Evolutionary conservation across 805 yeast species (phyloP).

Genomic region (Ogataea henricii): DNA sequence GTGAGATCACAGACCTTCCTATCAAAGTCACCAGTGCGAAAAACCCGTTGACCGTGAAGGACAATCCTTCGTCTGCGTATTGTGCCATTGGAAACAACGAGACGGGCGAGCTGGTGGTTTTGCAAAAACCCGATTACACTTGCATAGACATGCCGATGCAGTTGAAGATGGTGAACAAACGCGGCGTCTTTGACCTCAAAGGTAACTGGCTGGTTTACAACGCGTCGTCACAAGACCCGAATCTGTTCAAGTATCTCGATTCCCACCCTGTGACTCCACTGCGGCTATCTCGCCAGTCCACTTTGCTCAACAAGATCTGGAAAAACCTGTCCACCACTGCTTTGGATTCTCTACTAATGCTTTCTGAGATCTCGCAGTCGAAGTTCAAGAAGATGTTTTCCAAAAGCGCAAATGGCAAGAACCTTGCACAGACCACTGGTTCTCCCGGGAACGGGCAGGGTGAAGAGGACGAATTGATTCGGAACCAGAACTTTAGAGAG

Average conservation of each 20-base stretch:
- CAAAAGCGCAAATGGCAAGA: slow-evolving; percentile 1
- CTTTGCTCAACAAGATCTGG: slow-evolving; percentile 49
- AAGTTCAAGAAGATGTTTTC: slow-evolving; percentile 44
- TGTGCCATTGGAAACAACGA: slow-evolving; percentile 21
- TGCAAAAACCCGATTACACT: background rate
- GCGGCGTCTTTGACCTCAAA: slow-evolving; percentile 49
- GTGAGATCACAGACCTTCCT: background rate
- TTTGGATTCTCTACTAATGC: slow-evolving; percentile 39
- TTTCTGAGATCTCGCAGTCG: slow-evolving; percentile 51
- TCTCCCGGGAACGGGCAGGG: slow-evolving; percentile 5
- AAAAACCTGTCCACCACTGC: slow-evolving; percentile 53
- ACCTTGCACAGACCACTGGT: background rate
- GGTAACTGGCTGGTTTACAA: slow-evolving; percentile 53
- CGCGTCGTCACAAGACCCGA: slow-evolving; percentile 42
- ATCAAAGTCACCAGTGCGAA: slow-evolving; percentile 6
- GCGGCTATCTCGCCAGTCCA: slow-evolving; percentile 47
- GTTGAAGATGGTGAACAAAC: slow-evolving; percentile 33
- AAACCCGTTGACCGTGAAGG: slow-evolving; percentile 12
- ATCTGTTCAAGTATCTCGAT: slow-evolving; percentile 21
- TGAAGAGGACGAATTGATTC: slow-evolving; percentile 18
- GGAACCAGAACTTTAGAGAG: slow-evolving; percentile 28
- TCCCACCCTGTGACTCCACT: slow-evolving; percentile 43
- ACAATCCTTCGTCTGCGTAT: slow-evolving; percentile 16
- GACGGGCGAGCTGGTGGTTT: slow-evolving; percentile 17
- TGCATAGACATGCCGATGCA: slow-evolving; percentile 1